Evolutionary conservation across 257 asterid genomes (phyloP).

Genomic region (Petunia axillaris): DNA sequence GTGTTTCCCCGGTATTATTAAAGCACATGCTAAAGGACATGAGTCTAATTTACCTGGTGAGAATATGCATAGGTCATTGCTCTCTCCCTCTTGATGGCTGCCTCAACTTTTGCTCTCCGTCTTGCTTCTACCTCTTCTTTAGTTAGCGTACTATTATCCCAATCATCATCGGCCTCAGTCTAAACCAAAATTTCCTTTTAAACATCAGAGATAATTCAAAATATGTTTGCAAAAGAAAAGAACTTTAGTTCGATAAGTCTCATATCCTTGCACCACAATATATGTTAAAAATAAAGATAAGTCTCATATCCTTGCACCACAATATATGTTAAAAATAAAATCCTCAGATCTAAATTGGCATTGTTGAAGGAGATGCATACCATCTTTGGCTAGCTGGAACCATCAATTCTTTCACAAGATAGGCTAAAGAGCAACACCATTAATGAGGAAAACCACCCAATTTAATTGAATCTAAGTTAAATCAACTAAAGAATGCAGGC

Average conservation of each 20-base stretch:
- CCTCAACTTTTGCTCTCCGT: constrained; percentile 73
- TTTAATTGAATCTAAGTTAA: background rate
- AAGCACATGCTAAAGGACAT: constrained; percentile 4
- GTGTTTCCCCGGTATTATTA: background rate
- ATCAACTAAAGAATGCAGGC: background rate
- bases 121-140: constrained; percentile 81
- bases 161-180: constrained; percentile 71
- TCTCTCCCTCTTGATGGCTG: constrained; percentile 84
- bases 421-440: constrained; percentile 6
- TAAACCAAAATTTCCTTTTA: constrained; percentile 28
- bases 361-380: constrained; percentile 7
- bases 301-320: background rate
- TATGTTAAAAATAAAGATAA: background rate
- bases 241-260: background rate
- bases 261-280: background rate
- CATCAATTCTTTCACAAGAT: constrained; percentile 12
- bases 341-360: constrained; percentile 17
- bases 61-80: constrained; percentile 92
- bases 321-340: background rate
- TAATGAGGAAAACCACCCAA: constrained; percentile 1
- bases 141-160: constrained; percentile 84
- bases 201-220: background rate
- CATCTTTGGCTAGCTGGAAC: constrained; percentile 10
- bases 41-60: constrained; percentile 57
- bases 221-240: background rate